Base-by-base conservation (phyloP, 208 protist species). In the Leishmania turanica region DNA sequence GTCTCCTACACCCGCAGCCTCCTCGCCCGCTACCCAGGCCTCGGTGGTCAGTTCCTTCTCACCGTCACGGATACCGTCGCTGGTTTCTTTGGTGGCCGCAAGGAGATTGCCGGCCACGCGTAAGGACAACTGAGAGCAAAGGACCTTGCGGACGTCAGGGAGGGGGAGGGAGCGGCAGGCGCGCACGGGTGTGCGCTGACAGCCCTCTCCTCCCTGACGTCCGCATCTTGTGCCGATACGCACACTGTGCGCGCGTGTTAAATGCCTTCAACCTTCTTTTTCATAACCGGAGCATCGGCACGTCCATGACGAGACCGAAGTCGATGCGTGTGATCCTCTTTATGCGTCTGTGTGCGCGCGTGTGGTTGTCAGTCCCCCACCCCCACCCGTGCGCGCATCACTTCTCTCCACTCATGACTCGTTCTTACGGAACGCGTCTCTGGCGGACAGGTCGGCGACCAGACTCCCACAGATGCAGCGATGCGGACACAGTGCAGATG, bases 11-110 rank as follows among this genome's bases (percentile, higher is more conserved):
- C 85, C 24, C 89, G 89, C 65, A 74, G 79, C 40, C 74, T 93
- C 78, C 76, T 95, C 51, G 78, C 84, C 45, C 81, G 82, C 37
- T 95, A 93, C 80, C 88, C 90, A 1, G 91, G 86, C 31, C 86
- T 95, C 1, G 90, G 91, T 21, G 91, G 89, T 15, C 71, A 80
- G 37, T 72, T 92, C 45, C 75, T 96, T 49, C 80, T 89, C 75
- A 82, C 51, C 47, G 56, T 92, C 58, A 80, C 90, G 47, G 90
- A 96, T 80, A 83, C 73, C 75, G 72, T 76, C 34, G 62, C 31
- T 27, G 53, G 72, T 11, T 77, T 62, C 40, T 77, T 77, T 60
- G 56, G 56, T 65, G 74, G 74, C 40, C 74, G 37, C 9, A 66
- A 24, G 49, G 74, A 51, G 19, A 77, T 49, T 9, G 54, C 13